Percentiles rank a stretch among this genome's conserved stretches.
These are phyloP conservation scores for Globisporangium acanthophoron DNA, from an alignment of 352 stramenopile genomes.

Conservation along the genomic window DNA sequence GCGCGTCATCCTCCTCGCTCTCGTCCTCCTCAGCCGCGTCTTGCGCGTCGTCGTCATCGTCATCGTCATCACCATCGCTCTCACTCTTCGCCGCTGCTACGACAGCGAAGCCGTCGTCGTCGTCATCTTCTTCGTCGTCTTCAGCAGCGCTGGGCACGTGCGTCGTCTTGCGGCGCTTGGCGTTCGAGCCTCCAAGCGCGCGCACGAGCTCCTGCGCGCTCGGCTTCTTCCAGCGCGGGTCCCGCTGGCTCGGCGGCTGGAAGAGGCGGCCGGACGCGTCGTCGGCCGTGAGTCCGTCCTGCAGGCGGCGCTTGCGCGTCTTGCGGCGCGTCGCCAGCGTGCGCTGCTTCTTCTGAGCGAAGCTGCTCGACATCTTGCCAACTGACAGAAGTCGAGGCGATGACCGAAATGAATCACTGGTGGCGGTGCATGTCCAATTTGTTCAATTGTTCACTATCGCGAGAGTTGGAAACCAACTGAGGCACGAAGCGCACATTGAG, in stretches of 20 bases:
- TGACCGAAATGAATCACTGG: not conserved
- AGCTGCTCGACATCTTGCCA: conserved; percentile 65
- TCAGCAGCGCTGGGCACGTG: conserved; percentile 5
- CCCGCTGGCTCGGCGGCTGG: conserved; percentile 60
- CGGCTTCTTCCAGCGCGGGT: conserved; percentile 74
- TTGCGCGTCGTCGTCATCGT: conserved; percentile 1
- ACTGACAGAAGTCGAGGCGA: not conserved
- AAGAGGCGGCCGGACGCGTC: conserved; percentile 66
- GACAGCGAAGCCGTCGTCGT: conserved; percentile 16
- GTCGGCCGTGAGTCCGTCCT: conserved; percentile 51
- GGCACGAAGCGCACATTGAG: not conserved
- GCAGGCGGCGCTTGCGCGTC: conserved; percentile 66
- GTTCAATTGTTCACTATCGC: too few relatives aligned
- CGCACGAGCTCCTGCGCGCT: conserved; percentile 34
- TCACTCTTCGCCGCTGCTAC: conserved; percentile 17
- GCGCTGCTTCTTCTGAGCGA: conserved; percentile 83
- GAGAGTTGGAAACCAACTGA: not conserved
- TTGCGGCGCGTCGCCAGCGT: conserved; percentile 76
- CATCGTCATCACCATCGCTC: conserved; percentile 10
- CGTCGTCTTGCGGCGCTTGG: conserved; percentile 37
- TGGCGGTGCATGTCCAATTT: not conserved
- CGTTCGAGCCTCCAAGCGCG: conserved; percentile 15
- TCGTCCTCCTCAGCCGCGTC: conserved; percentile 11
- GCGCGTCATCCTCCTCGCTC: conserved; percentile 11
- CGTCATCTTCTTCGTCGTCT: conserved; percentile 13